These are phyloP conservation scores for Aureobasidium lini DNA, from an alignment of 2,329 filamentous ascomycete genomes.

Conservation along the genomic window DNA sequence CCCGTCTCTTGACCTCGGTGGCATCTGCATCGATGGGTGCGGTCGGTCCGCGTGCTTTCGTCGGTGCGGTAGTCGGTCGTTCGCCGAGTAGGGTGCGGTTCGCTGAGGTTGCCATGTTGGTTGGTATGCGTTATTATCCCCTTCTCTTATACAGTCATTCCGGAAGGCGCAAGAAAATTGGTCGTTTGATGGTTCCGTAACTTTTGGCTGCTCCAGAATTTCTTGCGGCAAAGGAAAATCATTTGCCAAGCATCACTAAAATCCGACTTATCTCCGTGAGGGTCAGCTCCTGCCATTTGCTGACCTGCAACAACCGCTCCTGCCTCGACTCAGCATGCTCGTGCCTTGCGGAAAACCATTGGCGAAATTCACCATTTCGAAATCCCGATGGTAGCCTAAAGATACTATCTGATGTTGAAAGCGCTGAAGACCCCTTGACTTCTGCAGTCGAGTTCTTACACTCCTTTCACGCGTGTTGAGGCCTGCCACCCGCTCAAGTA, in stretches of 20 bases:
- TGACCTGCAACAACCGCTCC: no score
- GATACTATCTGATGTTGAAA: no score
- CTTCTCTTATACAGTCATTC: background rate
- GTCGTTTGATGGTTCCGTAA: background rate
- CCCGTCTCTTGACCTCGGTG: constrained; percentile 26
- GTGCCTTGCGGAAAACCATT: no score
- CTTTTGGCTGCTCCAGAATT: constrained; percentile 9
- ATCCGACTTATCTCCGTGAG: background rate
- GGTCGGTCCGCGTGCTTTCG: constrained; percentile 18
- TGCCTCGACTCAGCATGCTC: no score
- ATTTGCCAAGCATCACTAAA: background rate
- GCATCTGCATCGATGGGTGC: constrained; percentile 26
- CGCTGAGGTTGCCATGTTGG: background rate
- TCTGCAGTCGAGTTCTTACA: no score
- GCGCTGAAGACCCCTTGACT: no score
- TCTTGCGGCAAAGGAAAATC: constrained; percentile 1
- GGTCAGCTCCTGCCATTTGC: no score
- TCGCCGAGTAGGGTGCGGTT: constrained; percentile 3
- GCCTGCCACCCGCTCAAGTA: no score
- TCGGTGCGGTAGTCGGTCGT: background rate
- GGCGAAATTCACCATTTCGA: no score
- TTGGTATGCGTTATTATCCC: no score
- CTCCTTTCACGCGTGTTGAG: no score
- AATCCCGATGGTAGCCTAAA: no score
- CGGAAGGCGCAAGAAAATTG: background rate